A percentile compares a stretch with the other conserved stretches of the same genome.
Evolutionary conservation across 1,139 yeast genomes (phyloP).

Genomic region (Magnusiomyces paraingens): DNA sequence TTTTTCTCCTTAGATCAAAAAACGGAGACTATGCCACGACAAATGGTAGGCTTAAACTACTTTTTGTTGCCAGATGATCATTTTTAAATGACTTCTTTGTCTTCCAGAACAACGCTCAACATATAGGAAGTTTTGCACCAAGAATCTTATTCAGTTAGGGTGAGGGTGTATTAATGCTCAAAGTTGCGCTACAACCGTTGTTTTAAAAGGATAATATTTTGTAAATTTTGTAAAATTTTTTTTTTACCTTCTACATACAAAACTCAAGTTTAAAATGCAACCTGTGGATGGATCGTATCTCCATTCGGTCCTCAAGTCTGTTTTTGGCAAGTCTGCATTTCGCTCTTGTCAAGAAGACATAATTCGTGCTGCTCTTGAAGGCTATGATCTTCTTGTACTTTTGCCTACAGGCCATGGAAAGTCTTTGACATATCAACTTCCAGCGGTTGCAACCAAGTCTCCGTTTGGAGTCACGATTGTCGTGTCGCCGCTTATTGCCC

Average conservation of each 20-base stretch:
- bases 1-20: constrained; percentile 34
- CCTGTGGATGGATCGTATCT: background rate
- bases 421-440: constrained; percentile 79
- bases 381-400: constrained; percentile 73
- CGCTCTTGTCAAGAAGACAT: constrained; percentile 73
- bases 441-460: constrained; percentile 48
- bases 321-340: constrained; percentile 36
- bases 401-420: constrained; percentile 97
- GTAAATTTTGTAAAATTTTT: background rate
- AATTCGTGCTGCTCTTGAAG: constrained; percentile 57
- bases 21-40: constrained; percentile 35
- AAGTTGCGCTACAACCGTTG: background rate
- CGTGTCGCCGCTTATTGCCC: constrained; percentile 78
- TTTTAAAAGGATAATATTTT: background rate
- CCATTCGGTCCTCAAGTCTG: constrained; percentile 2
- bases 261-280: background rate
- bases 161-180: constrained; percentile 32
- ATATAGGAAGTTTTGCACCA: constrained; percentile 37
- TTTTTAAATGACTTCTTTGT: constrained; percentile 21
- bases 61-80: constrained; percentile 35
- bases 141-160: constrained; percentile 30
- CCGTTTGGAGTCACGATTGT: constrained; percentile 67
- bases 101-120: constrained; percentile 36
- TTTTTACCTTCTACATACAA: background rate
- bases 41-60: constrained; percentile 23